phyloP scores from a whole-genome alignment of 1,139 yeast species.

The Kurtzmaniella quercitrusa region DNA sequence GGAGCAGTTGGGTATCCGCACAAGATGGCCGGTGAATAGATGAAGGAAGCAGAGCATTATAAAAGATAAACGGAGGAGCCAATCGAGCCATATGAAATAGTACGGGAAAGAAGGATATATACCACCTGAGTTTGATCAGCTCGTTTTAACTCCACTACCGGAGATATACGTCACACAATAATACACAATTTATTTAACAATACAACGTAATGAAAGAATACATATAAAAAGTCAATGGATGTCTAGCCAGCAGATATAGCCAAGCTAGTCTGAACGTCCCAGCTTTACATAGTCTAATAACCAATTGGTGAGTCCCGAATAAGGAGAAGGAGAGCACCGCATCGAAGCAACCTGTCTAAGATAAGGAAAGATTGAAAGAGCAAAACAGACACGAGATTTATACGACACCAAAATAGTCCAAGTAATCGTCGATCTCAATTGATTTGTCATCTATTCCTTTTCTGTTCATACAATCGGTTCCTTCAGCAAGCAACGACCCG shows the following conservation, averaged over 20 bases:
- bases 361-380: conserved; percentile 2
- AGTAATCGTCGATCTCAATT: too few species aligned
- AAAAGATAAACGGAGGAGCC: too few species aligned
- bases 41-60: not conserved
- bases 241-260: not conserved
- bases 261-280: not conserved
- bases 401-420: too few species aligned
- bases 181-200: conserved; percentile 4
- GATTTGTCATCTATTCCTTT: not conserved
- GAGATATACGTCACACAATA: not conserved
- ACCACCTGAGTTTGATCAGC: too few species aligned
- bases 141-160: too few species aligned
- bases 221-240: conserved; percentile 1
- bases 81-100: too few species aligned
- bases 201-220: conserved; percentile 1
- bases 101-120: too few species aligned
- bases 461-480: not conserved
- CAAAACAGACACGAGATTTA: too few species aligned
- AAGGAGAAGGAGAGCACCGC: conserved; percentile 3
- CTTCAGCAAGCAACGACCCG: not conserved
- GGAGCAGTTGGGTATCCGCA: conserved; percentile 31
- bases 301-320: conserved; percentile 1
- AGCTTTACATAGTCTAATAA: not conserved
- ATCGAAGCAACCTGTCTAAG: too few species aligned
- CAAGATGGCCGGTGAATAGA: conserved; percentile 31